Percentiles rank a stretch among this genome's conserved stretches.
Conservation (phyloP, 75 land plant species). For the Pinus taeda region DNA sequence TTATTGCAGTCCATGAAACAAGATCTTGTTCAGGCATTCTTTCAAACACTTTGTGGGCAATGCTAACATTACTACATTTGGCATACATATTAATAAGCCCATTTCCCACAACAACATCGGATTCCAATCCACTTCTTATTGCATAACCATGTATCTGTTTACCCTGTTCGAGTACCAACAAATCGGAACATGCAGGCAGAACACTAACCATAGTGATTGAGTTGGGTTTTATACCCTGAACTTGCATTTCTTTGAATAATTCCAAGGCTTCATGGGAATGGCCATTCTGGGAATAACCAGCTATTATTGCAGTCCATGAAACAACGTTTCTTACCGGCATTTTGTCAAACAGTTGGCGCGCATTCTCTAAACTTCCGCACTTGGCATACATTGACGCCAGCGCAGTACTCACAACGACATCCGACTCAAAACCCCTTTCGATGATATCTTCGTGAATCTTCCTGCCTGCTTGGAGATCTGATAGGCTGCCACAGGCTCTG, state of each 20-base stretch:
- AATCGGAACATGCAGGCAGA: conserved; percentile 35
- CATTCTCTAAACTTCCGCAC: conserved; percentile 20
- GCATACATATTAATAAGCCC: conserved; percentile 27
- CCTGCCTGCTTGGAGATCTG: too few species aligned
- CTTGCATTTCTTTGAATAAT: conserved; percentile 29
- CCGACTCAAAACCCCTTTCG: neutral
- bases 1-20: conserved; percentile 45
- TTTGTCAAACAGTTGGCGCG: conserved; percentile 23
- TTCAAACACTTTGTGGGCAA: conserved; percentile 40
- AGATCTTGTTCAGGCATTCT: conserved; percentile 24
- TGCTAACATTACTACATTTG: conserved; percentile 22
- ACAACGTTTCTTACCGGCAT: conserved; percentile 23
- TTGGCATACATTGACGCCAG: conserved; percentile 22
- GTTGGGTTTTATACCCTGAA: conserved; percentile 4
- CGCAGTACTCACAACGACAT: conserved; percentile 24
- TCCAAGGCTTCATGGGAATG: conserved; percentile 17
- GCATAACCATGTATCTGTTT: conserved; percentile 26
- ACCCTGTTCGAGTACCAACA: conserved; percentile 13
- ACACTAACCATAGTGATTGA: conserved; percentile 29
- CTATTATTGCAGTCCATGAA: conserved; percentile 34
- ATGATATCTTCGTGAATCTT: too few species aligned
- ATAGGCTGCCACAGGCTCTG: too few species aligned
- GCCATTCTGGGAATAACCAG: conserved; percentile 12
- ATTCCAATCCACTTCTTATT: conserved; percentile 26
- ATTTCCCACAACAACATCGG: conserved; percentile 28